phyloP scores from a whole-genome alignment of 371 early-diverging fungal genomes.

The Batkoa obscura region DNA sequence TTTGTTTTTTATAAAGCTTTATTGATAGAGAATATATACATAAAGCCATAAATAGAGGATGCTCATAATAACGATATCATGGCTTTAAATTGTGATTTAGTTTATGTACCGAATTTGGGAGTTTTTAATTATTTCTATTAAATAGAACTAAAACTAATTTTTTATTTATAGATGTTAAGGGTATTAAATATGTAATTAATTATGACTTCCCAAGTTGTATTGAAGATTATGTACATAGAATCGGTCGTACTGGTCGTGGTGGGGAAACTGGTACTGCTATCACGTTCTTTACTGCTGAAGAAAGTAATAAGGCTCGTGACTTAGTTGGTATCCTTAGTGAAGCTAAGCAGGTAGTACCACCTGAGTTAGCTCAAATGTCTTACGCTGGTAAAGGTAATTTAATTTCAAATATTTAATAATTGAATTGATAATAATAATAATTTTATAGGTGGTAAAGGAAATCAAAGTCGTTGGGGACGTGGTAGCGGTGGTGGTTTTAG shows the following conservation, averaged over 20 bases:
- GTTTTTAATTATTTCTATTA: no score
- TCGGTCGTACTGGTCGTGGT: conserved; percentile 99
- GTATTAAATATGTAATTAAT: conserved; percentile 89
- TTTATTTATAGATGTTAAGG: conserved; percentile 55
- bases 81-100: no score
- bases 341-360: conserved; percentile 86
- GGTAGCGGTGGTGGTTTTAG: background rate
- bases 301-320: conserved; percentile 75
- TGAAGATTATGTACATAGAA: conserved; percentile 94
- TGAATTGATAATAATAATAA: background rate
- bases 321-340: conserved; percentile 80
- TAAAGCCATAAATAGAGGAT: no score
- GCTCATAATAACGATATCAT: no score
- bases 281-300: conserved; percentile 93
- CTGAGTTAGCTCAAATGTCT: conserved; percentile 59
- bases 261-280: conserved; percentile 83
- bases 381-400: conserved; percentile 17
- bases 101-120: no score
- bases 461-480: background rate
- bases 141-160: background rate
- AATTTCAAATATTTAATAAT: background rate
- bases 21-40: no score
- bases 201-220: conserved; percentile 91
- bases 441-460: background rate
- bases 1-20: no score